phyloP scores from a whole-genome alignment of 768 basidiomycete genomes.

The Hirschioporus abietinus region DNA sequence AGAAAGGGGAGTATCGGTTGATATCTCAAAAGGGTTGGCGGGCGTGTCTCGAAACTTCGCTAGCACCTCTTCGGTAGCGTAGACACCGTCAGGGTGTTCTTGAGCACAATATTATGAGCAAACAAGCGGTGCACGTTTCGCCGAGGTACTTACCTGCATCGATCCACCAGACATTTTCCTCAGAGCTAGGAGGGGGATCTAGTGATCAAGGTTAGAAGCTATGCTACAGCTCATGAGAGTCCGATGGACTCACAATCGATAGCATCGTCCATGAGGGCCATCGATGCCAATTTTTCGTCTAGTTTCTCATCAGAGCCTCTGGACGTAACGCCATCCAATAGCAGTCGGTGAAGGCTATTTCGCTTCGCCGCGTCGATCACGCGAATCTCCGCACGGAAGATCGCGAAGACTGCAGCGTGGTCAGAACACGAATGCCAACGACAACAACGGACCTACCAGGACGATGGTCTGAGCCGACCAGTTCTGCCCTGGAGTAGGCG shows the following conservation, averaged over 20 bases:
- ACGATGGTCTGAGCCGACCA: slow-evolving; percentile 91
- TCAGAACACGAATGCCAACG: not conserved
- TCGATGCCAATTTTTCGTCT: slow-evolving; percentile 61
- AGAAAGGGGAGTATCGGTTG: slow-evolving; percentile 56
- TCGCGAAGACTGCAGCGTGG: slow-evolving; percentile 60
- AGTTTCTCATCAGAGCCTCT: slow-evolving; percentile 62
- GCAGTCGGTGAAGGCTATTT: slow-evolving; percentile 57
- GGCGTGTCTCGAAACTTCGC: slow-evolving; percentile 10
- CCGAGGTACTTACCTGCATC: slow-evolving; percentile 44
- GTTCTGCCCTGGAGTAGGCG: slow-evolving; percentile 78
- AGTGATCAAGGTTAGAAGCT: slow-evolving; percentile 9
- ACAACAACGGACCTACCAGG: slow-evolving; percentile 52
- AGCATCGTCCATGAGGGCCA: slow-evolving; percentile 42
- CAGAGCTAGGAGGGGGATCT: slow-evolving; percentile 87
- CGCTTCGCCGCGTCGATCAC: slow-evolving; percentile 76
- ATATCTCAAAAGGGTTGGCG: slow-evolving; percentile 72
- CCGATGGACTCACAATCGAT: slow-evolving; percentile 37
- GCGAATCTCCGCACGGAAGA: slow-evolving; percentile 74
- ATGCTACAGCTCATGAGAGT: not conserved
- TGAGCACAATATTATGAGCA: slow-evolving; percentile 8
- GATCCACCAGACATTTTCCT: slow-evolving; percentile 78
- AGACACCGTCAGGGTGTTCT: slow-evolving; percentile 58
- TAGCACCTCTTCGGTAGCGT: slow-evolving; percentile 26
- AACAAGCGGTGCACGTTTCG: not conserved
- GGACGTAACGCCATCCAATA: slow-evolving; percentile 60